Conservation (phyloP, 148 eudicot genomes). For the Oxyria digyna region DNA sequence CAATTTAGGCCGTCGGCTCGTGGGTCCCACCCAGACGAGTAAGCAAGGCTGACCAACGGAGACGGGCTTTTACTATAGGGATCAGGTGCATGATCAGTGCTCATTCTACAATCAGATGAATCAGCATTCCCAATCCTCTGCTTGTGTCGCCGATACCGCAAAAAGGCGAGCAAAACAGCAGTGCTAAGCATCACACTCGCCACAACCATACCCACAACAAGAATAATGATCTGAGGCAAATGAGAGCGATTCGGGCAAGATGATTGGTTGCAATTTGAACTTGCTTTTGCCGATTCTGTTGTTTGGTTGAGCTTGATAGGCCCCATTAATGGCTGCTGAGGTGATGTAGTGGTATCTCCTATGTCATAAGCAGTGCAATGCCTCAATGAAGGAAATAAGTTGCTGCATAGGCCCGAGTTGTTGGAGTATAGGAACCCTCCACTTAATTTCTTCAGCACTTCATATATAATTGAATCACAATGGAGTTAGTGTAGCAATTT, state of each 20-base stretch:
- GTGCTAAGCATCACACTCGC: constrained; percentile 25
- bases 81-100: constrained; percentile 38
- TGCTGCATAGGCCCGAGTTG: constrained; percentile 65
- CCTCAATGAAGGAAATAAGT: constrained; percentile 42
- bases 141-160: constrained; percentile 44
- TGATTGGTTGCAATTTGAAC: constrained; percentile 21
- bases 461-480: constrained; percentile 7
- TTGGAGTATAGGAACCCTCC: constrained; percentile 39
- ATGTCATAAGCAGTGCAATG: constrained; percentile 57
- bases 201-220: constrained; percentile 33
- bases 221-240: constrained; percentile 17
- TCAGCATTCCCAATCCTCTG: constrained; percentile 60
- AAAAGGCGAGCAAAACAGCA: constrained; percentile 23
- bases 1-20: constrained; percentile 25
- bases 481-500: background rate
- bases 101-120: constrained; percentile 39
- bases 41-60: constrained; percentile 54
- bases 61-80: constrained; percentile 45
- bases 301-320: constrained; percentile 11
- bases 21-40: constrained; percentile 57
- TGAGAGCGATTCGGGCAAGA: constrained; percentile 34
- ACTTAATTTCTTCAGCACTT: constrained; percentile 51
- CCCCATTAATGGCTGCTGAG: constrained; percentile 25
- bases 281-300: constrained; percentile 15
- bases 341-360: constrained; percentile 21